Evolutionary conservation across 371 early-diverging fungal genomes (phyloP).

Genomic region (Mortierella sp.): DNA sequence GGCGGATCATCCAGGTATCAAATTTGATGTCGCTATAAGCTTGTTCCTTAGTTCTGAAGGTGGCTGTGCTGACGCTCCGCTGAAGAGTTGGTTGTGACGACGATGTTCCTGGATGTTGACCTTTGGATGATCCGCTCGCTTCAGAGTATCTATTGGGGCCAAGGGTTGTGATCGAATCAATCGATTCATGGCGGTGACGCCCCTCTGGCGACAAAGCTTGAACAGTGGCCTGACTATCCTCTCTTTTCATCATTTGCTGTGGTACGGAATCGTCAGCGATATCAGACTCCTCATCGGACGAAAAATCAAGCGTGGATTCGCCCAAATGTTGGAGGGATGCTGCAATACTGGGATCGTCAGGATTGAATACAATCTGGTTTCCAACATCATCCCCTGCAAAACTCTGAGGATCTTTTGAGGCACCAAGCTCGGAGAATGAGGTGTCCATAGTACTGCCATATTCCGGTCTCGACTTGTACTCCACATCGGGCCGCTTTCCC

Average conservation of each 20-base stretch:
- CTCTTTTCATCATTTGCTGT: too few relatives aligned
- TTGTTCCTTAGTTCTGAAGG: slow-evolving; percentile 16
- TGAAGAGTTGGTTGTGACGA: too few relatives aligned
- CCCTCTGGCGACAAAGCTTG: too few relatives aligned
- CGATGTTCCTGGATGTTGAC: too few relatives aligned
- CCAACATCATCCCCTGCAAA: too few relatives aligned
- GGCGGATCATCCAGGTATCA: slow-evolving; percentile 60
- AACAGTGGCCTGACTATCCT: too few relatives aligned
- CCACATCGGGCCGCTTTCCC: neutral
- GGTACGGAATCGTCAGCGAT: neutral
- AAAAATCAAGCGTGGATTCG: slow-evolving; percentile 12
- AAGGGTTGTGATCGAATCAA: slow-evolving; percentile 18
- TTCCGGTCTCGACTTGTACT: neutral
- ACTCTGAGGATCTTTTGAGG: too few relatives aligned
- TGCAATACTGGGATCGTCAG: slow-evolving; percentile 16
- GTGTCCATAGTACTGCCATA: neutral
- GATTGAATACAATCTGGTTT: slow-evolving; percentile 14
- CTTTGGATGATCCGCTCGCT: too few relatives aligned
- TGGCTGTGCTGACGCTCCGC: neutral
- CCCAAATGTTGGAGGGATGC: slow-evolving; percentile 26
- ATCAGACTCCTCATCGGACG: neutral
- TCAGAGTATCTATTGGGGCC: neutral
- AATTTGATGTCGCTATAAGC: slow-evolving; percentile 51
- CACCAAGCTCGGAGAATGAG: too few relatives aligned
- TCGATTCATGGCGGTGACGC: slow-evolving; percentile 22